Evolutionary conservation across 345 rosid species (phyloP), one percentile per base, ranked within the genome.

Genomic region (Passiflora organensis): DNA sequence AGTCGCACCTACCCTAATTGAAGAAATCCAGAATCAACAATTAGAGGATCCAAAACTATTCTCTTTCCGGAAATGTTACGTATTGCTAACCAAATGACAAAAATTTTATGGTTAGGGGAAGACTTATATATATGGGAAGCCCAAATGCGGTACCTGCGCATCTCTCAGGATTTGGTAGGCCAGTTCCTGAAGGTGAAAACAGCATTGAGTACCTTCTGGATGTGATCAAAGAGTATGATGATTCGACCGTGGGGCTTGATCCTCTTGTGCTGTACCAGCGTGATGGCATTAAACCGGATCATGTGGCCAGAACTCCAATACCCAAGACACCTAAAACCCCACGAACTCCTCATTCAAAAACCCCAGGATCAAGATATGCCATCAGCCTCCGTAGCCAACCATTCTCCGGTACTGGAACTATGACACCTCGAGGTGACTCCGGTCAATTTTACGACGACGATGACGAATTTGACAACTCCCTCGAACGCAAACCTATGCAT

Each of bases 201-300:
- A 28, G 5, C 3, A 2, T 8, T 8, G 97, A 91, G 70, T 83
- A 82, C 63, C 82, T 89, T 24, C 79, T 91, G 1, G 94, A 91
- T 51, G 75, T 90, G 20, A 77, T 90, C 64, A 83, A 78, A 43
- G 89, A 83, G 66, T 83, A 83, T 21, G 86, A 83, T 43, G 96
- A 84, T 46, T 76, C 97, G 0, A 62, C 64, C 0, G 43, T 73
- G 4, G 94, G 97, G 45, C 75, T 84, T 0, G 85, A 81, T 21
- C 87, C 91, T 2, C 78, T 81, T 0, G 83, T 84, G 46, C 17
- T 75, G 51, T 84, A 79, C 70, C 87, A 81, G 44, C 58, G 71
- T 9, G 74, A 84, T 14, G 87, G 83, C 56, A 67, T 72, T 65
- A 79, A 81, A 70, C 91, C 85, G 6, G 73, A 77, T 60, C 77